Base-by-base conservation (phyloP, 495 filamentous ascomycete genomes). In the Penicillium angulare region DNA sequence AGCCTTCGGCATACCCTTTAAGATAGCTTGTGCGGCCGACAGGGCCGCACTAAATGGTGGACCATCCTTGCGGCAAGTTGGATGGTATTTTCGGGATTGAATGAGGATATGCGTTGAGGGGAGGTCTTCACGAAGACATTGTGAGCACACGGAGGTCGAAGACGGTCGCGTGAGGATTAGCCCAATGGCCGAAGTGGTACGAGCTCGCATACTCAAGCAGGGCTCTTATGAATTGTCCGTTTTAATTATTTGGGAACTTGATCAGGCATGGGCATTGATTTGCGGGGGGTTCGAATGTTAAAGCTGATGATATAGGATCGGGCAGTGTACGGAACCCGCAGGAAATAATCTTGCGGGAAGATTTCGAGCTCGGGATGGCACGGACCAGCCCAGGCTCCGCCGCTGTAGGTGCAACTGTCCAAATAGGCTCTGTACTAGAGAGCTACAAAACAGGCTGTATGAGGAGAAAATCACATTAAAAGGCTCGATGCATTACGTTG, bases 21-120 rank as follows among this genome's bases (percentile, higher is more conserved):
- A 86, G 57, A 91, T 78, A 61, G 86, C 83, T 50, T 89, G 85
- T 20, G 88, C 90, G 3, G 88, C 86, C 3, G 86, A 84, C 29
- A 90, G 87, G 2, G 89, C 90, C 20, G 84, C 81, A 12, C 82
- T 82, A 61, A 78, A 82, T 47, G 76, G 74, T 20, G 84, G 85
- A 16, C 55, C 66, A 60, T 75, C 61, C 58, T 61, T 62, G 55
- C 72, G 69, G n/a, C 69, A 60, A 3, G 67, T 69, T 0, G 73
- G 69, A 43, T 69, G 72, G 33, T 72, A 77, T 69, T 67, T 69
- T 49, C 73, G 71, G 2, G 65, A 62, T 52, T 74, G 73, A 15
- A 65, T 52, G 16, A 60, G 40, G 16, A 51, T 51, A 16, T 59
- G 62, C 20, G 53, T 51, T 23, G 53, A 53, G 32, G 55, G 52